These are phyloP conservation scores for Penicillium sp. DNA, from an alignment of 2,329 filamentous ascomycete genomes.

Conservation along the genomic window DNA sequence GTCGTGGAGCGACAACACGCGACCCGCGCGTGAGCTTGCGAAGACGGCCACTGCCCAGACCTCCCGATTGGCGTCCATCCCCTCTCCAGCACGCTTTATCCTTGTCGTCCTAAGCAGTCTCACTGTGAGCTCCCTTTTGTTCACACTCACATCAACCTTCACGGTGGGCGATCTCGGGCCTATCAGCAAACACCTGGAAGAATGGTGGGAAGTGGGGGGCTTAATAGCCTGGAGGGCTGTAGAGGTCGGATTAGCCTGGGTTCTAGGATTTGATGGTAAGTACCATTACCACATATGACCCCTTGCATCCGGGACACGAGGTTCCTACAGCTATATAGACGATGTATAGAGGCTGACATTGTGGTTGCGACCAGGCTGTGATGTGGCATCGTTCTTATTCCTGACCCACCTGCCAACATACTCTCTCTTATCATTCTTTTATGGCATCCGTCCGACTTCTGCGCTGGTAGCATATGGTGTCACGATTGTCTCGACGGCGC, in stretches of 20 bases:
- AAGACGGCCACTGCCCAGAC: conserved; percentile 12
- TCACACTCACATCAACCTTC: conserved; percentile 60
- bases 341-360: conserved; percentile 1
- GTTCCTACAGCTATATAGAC: neutral
- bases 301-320: neutral
- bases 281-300: neutral
- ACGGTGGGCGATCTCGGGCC: conserved; percentile 64
- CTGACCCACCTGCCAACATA: conserved; percentile 73
- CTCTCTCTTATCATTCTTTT: conserved; percentile 75
- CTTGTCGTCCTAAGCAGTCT: conserved; percentile 55
- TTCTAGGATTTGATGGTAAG: conserved; percentile 64
- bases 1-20: conserved; percentile 7
- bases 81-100: conserved; percentile 44
- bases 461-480: conserved; percentile 62
- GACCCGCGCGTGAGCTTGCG: conserved; percentile 14
- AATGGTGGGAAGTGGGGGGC: conserved; percentile 59
- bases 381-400: conserved; percentile 63
- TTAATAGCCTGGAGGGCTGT: conserved; percentile 58
- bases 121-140: conserved; percentile 61
- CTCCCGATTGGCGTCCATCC: conserved; percentile 27
- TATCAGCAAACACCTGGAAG: conserved; percentile 63
- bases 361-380: conserved; percentile 52
- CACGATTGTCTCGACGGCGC: conserved; percentile 65
- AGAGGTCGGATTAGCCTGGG: conserved; percentile 72
- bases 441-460: conserved; percentile 63